A percentile compares a stretch with the other conserved stretches of the same genome.
Evolutionary conservation across 176 grass and related monocot genomes (phyloP).

Genomic region (Oryza punctata): DNA sequence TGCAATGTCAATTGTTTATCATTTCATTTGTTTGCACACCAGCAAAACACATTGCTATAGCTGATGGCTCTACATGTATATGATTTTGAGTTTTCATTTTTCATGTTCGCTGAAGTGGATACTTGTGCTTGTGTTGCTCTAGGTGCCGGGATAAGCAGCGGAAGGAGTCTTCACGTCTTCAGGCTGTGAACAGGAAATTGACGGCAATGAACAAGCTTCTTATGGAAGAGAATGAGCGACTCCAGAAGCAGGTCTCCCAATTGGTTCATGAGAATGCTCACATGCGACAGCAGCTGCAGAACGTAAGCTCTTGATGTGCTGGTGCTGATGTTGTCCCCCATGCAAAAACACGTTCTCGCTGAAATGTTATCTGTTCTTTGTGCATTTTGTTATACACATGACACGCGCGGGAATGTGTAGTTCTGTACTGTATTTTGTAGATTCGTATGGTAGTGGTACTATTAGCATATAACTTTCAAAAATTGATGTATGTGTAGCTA

Average conservation of each 20-base stretch:
- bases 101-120: not conserved
- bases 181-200: slow-evolving; percentile 89
- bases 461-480: not conserved
- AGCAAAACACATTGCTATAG: not conserved
- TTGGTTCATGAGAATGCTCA: slow-evolving; percentile 86
- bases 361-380: not conserved
- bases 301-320: slow-evolving; percentile 47
- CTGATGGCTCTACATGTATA: not conserved
- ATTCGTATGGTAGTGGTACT: not conserved
- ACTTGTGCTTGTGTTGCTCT: not conserved
- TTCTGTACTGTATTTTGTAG: not conserved
- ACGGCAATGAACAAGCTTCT: slow-evolving; percentile 96
- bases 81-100: not conserved
- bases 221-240: slow-evolving; percentile 99
- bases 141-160: slow-evolving; percentile 97
- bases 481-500: not conserved
- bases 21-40: not conserved
- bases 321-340: not conserved
- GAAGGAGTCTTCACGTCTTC: slow-evolving; percentile 83
- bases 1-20: not conserved
- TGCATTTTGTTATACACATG: not conserved
- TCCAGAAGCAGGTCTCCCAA: slow-evolving; percentile 96
- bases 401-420: not conserved
- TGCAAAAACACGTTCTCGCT: not conserved
- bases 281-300: slow-evolving; percentile 93